Conservation (phyloP, 352 stramenopile species). For the Phytophthora cajani region DNA sequence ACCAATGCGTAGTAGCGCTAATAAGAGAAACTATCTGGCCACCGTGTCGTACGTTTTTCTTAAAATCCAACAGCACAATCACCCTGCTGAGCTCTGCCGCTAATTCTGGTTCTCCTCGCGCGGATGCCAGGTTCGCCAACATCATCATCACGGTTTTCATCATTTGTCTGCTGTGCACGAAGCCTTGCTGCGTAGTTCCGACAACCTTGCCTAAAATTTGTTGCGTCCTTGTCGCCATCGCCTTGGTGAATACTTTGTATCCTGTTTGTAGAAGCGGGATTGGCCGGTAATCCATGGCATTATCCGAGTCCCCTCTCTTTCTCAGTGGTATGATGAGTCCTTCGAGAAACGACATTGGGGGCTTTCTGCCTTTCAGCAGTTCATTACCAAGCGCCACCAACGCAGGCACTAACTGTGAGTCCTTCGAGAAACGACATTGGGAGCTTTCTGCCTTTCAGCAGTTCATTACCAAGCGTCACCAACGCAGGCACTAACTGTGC, state of each 20-base stretch:
- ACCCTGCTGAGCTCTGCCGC: not conserved
- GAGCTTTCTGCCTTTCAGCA: not conserved
- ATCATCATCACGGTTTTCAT: not conserved
- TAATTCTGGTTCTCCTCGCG: not conserved
- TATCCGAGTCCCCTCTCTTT: not conserved
- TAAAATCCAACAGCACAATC: not conserved
- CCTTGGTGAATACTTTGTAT: not conserved
- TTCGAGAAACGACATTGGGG: not conserved
- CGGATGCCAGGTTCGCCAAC: not conserved
- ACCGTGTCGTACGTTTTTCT: not conserved
- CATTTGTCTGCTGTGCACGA: not conserved
- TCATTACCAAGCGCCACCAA: not conserved
- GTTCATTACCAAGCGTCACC: not conserved
- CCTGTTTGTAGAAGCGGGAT: not conserved
- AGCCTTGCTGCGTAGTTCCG: not conserved
- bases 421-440: not conserved
- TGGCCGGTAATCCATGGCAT: not conserved
- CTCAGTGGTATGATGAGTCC: not conserved
- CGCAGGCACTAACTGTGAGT: not conserved
- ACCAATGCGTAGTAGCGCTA: not conserved
- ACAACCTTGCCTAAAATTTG: not conserved
- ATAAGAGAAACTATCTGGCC: not conserved
- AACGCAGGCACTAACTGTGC: not conserved
- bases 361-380: not conserved
- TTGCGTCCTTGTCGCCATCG: not conserved